phyloP scores from a whole-genome alignment of 1,284 basidiomycete genomes.

The Ceratobasidium sp. region DNA sequence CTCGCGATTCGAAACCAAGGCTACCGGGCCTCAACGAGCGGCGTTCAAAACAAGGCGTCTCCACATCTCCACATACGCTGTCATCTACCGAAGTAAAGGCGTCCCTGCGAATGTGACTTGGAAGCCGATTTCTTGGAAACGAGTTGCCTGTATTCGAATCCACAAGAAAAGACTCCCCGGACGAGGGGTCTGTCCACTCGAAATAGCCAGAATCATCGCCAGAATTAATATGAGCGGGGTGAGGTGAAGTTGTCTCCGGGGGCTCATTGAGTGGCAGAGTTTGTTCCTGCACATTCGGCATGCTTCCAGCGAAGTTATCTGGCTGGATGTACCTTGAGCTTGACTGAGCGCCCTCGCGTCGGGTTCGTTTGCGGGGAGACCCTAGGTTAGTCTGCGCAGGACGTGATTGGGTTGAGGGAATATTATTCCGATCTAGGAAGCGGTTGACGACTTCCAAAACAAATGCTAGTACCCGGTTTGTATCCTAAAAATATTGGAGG shows the following conservation, averaged over 20 bases:
- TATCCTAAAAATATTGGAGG: conserved; percentile 6
- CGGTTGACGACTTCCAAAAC: conserved; percentile 68
- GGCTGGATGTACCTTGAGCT: neutral
- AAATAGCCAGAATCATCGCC: conserved; percentile 48
- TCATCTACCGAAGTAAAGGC: neutral
- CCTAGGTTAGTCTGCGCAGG: neutral
- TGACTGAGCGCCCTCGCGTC: neutral
- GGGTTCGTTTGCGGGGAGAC: conserved; percentile 11
- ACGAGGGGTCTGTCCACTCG: conserved; percentile 71
- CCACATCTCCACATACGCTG: neutral
- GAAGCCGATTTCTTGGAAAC: conserved; percentile 27
- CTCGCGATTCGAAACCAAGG: neutral
- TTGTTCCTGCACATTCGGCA: neutral
- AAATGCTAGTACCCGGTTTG: conserved; percentile 54
- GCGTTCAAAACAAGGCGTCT: conserved; percentile 45
- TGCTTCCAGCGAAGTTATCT: neutral
- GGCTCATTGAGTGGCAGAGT: neutral
- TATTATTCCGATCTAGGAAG: conserved; percentile 75
- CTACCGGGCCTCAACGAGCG: conserved; percentile 47
- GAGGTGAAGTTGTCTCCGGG: neutral
- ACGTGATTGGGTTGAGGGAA: conserved; percentile 55
- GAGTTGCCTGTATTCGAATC: conserved; percentile 52
- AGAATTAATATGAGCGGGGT: neutral
- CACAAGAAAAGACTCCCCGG: conserved; percentile 56
- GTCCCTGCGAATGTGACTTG: neutral